Conservation (phyloP, 129 eudicot genomes). For the Solidago caesia region DNA sequence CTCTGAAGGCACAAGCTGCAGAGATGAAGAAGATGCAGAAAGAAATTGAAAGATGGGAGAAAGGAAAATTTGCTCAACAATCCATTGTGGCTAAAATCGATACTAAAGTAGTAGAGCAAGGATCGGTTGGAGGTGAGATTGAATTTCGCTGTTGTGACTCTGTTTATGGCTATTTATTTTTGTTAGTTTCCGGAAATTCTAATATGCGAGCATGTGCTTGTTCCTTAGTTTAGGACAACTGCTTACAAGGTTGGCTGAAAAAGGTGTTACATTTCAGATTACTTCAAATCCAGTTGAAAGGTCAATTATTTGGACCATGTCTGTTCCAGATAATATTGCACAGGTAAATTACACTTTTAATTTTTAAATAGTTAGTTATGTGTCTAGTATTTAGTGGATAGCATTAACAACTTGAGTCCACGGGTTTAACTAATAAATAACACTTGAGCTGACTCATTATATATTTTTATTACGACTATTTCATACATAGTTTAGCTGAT, state of each 20-base stretch:
- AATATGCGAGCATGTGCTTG: conserved; percentile 31
- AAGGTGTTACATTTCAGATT: conserved; percentile 62
- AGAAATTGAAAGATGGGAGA: conserved; percentile 78
- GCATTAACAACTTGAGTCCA: conserved; percentile 5
- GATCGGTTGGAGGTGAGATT: conserved; percentile 75
- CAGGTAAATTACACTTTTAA: conserved; percentile 37
- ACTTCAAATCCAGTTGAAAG: conserved; percentile 82
- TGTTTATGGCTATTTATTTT: neutral
- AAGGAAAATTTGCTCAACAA: conserved; percentile 69
- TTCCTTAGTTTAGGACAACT: conserved; percentile 63
- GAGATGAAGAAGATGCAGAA: conserved; percentile 61
- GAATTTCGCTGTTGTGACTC: conserved; percentile 1
- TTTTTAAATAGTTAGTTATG: neutral
- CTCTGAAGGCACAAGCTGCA: conserved; percentile 79
- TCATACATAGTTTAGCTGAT: neutral
- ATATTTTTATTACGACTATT: neutral
- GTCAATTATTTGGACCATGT: conserved; percentile 80
- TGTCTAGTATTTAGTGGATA: neutral
- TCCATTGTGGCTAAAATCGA: conserved; percentile 79
- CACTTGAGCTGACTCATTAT: neutral
- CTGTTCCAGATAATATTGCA: conserved; percentile 61
- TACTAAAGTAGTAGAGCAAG: conserved; percentile 69
- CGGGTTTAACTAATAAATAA: neutral
- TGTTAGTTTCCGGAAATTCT: conserved; percentile 3
- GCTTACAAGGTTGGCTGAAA: conserved; percentile 77